Percentiles rank a stretch among this genome's conserved stretches.
phyloP scores from a whole-genome alignment of 106 monocot species.

The Platanthera guangdongensis region DNA sequence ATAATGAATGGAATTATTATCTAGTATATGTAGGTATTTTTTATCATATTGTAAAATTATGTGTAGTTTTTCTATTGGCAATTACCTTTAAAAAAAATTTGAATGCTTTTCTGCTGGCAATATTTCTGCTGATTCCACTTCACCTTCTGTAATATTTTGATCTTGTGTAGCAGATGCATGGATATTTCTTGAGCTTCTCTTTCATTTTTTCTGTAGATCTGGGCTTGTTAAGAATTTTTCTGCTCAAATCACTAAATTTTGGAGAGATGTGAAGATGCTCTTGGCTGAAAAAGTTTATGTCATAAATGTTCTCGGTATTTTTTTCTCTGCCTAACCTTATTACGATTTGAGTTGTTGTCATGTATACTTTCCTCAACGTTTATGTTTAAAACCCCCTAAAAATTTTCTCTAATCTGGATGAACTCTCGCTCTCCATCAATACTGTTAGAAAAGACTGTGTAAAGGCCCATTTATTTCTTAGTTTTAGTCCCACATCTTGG shows the following conservation, averaged over 20 bases:
- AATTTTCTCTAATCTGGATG: not conserved
- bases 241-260: slow-evolving; percentile 45
- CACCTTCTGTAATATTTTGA: not conserved
- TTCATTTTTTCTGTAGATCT: slow-evolving; percentile 12
- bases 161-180: not conserved
- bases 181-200: not conserved
- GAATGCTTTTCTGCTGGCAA: not conserved
- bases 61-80: not conserved
- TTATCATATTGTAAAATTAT: not conserved
- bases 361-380: not conserved
- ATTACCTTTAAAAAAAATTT: not conserved
- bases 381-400: not conserved
- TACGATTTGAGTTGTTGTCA: not conserved
- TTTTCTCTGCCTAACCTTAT: slow-evolving; percentile 3
- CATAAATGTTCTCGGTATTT: slow-evolving; percentile 79
- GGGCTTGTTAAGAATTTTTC: slow-evolving; percentile 20
- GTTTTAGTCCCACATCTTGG: no score
- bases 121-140: not conserved
- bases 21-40: not conserved
- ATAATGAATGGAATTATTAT: not conserved
- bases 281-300: slow-evolving; percentile 78
- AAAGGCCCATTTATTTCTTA: no score
- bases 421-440: not conserved
- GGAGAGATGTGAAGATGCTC: slow-evolving; percentile 75
- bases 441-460: no score